Conservation (phyloP, 192 early-diverging fungal species). For the Lunasporangiospora selenospora region DNA sequence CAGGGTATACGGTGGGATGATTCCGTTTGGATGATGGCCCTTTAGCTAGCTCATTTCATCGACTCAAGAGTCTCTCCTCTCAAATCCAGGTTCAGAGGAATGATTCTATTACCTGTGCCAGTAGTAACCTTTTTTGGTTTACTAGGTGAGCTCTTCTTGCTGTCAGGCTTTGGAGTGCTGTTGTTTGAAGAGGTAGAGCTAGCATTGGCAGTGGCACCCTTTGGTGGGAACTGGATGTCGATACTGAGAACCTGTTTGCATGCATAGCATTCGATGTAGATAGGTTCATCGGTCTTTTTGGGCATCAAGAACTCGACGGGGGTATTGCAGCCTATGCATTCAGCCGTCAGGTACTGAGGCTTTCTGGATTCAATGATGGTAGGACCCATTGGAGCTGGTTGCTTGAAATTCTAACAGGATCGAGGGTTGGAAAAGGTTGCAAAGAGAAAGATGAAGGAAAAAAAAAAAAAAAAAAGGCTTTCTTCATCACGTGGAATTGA, state of each 20-base stretch:
- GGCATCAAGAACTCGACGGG: constrained; percentile 59
- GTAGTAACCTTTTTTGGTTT: constrained; percentile 35
- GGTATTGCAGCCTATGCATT: constrained; percentile 56
- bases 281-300: constrained; percentile 23
- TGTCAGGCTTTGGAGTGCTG: constrained; percentile 7
- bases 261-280: constrained; percentile 63
- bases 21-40: too few relatives aligned
- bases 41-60: too few relatives aligned
- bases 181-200: constrained; percentile 18
- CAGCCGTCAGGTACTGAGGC: constrained; percentile 59
- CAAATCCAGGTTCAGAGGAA: too few relatives aligned
- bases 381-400: constrained; percentile 31
- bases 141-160: constrained; percentile 8
- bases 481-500: too few relatives aligned
- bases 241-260: constrained; percentile 55
- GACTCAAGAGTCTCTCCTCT: too few relatives aligned
- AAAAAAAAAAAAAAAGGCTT: constrained; percentile 11
- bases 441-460: neutral
- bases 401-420: neutral
- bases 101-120: constrained; percentile 23
- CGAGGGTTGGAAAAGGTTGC: neutral
- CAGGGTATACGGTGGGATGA: too few relatives aligned
- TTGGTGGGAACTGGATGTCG: constrained; percentile 47
- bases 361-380: constrained; percentile 57
- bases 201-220: constrained; percentile 38